Percentiles rank a stretch among this genome's conserved stretches.
Conservation (phyloP, 495 filamentous ascomycete genomes). For the Lentithecium fluviatile region DNA sequence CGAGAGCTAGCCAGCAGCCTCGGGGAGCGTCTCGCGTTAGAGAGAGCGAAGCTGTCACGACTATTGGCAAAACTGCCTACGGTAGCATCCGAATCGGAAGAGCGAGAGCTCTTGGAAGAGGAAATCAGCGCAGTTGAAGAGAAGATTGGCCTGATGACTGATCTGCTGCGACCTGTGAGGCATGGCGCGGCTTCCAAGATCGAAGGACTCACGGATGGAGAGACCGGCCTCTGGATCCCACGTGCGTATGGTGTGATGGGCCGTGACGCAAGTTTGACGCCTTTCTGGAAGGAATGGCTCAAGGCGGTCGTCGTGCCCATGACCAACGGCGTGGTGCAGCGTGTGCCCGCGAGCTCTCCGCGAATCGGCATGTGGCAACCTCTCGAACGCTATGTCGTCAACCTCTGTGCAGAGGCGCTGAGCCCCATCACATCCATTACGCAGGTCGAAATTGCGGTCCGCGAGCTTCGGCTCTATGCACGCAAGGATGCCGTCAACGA, state of each 20-base stretch:
- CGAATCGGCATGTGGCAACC: constrained; percentile 96
- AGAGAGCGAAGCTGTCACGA: constrained; percentile 85
- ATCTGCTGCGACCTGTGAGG: constrained; percentile 85
- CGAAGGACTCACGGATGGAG: constrained; percentile 91
- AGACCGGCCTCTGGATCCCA: constrained; percentile 95
- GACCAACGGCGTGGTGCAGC: constrained; percentile 79
- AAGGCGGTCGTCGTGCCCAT: constrained; percentile 89
- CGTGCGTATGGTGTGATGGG: constrained; percentile 92
- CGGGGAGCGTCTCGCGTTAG: constrained; percentile 82
- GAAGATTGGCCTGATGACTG: constrained; percentile 95
- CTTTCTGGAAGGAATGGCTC: constrained; percentile 99
- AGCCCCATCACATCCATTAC: constrained; percentile 90
- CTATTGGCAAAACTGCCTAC: constrained; percentile 79
- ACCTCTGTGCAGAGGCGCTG: constrained; percentile 92
- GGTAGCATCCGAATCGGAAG: constrained; percentile 73
- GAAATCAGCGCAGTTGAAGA: constrained; percentile 95
- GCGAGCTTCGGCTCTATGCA: constrained; percentile 88
- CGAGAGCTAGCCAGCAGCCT: constrained; percentile 89
- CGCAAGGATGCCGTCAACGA: constrained; percentile 93
- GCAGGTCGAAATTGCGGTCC: constrained; percentile 87
- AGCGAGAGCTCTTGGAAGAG: constrained; percentile 82
- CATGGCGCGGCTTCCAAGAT: constrained; percentile 96
- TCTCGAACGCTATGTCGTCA: constrained; percentile 94
- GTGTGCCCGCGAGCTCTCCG: constrained; percentile 83
- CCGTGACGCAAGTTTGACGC: constrained; percentile 75